These are phyloP conservation scores for Ophiosphaerella herpotricha DNA, from an alignment of 2,329 filamentous ascomycete species.

Conservation along the genomic window DNA sequence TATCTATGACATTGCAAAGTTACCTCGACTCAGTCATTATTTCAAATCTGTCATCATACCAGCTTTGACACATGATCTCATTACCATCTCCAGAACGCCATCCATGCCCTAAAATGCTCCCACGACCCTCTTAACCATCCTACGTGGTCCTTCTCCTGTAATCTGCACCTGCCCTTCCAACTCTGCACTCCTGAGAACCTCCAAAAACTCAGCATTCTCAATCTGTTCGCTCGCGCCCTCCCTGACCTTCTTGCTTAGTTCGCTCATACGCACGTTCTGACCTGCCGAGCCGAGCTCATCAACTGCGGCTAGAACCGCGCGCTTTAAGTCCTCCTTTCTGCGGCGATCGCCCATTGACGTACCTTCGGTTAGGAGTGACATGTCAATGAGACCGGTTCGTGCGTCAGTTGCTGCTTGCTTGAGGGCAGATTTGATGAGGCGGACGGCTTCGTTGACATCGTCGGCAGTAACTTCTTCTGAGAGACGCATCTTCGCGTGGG, in stretches of 20 bases:
- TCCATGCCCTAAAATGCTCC: slow-evolving; percentile 25
- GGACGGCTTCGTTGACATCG: slow-evolving; percentile 89
- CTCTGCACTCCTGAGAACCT: slow-evolving; percentile 79
- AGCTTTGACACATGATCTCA: too few relatives aligned
- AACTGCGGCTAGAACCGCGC: slow-evolving; percentile 71
- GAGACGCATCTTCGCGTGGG: slow-evolving; percentile 97
- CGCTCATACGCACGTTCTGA: slow-evolving; percentile 71
- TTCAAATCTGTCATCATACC: too few relatives aligned
- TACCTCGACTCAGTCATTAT: too few relatives aligned
- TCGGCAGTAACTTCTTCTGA: slow-evolving; percentile 72
- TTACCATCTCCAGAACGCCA: too few relatives aligned
- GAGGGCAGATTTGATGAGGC: slow-evolving; percentile 89
- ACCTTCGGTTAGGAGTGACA: slow-evolving; percentile 94
- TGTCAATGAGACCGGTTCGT: slow-evolving; percentile 89
- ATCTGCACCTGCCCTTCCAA: slow-evolving; percentile 82
- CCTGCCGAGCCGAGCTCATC: slow-evolving; percentile 74
- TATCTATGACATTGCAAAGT: too few relatives aligned
- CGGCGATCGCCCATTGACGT: slow-evolving; percentile 85
- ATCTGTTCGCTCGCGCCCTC: slow-evolving; percentile 64
- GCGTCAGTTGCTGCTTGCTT: slow-evolving; percentile 97
- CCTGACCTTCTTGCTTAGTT: slow-evolving; percentile 72
- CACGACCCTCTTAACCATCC: slow-evolving; percentile 74
- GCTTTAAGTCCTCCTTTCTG: slow-evolving; percentile 81
- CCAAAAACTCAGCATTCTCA: slow-evolving; percentile 79
- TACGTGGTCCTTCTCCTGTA: slow-evolving; percentile 81